phyloP scores from a whole-genome alignment of 805 yeast genomes.

The Jamesozyma hellenica region DNA sequence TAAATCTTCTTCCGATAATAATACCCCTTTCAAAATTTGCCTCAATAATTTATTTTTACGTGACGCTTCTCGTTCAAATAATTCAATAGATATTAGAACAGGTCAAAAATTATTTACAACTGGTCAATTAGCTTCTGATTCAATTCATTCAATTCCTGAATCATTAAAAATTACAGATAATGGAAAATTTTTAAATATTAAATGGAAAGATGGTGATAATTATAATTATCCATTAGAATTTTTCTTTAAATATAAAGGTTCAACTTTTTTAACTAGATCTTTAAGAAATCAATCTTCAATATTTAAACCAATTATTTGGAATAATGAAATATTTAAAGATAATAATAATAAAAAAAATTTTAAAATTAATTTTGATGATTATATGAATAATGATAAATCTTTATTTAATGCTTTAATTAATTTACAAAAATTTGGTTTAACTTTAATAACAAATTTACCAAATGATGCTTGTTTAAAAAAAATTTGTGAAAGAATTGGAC shows the following conservation, averaged over 20 bases:
- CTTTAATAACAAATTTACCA: constrained; percentile 47
- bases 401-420: constrained; percentile 35
- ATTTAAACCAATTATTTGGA: constrained; percentile 37
- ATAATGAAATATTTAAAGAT: constrained; percentile 13
- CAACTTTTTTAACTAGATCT: constrained; percentile 25
- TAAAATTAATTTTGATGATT: constrained; percentile 32
- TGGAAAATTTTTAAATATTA: constrained; percentile 32
- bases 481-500: constrained; percentile 51
- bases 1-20: background rate
- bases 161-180: constrained; percentile 29
- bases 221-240: constrained; percentile 38
- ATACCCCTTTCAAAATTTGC: constrained; percentile 24
- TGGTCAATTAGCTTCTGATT: constrained; percentile 32
- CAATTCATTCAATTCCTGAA: constrained; percentile 29
- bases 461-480: constrained; percentile 32
- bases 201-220: constrained; percentile 40
- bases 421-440: constrained; percentile 47
- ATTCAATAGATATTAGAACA: constrained; percentile 39
- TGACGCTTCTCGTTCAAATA: constrained; percentile 44
- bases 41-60: constrained; percentile 49
- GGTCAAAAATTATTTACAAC: constrained; percentile 61
- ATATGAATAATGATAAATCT: constrained; percentile 27
- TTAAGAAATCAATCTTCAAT: constrained; percentile 22
- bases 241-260: constrained; percentile 35
- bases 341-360: constrained; percentile 19